A percentile compares a stretch with the other conserved stretches of the same genome.
phyloP scores from a whole-genome alignment of 129 eudicot species.

The Pulicaria dysenterica region DNA sequence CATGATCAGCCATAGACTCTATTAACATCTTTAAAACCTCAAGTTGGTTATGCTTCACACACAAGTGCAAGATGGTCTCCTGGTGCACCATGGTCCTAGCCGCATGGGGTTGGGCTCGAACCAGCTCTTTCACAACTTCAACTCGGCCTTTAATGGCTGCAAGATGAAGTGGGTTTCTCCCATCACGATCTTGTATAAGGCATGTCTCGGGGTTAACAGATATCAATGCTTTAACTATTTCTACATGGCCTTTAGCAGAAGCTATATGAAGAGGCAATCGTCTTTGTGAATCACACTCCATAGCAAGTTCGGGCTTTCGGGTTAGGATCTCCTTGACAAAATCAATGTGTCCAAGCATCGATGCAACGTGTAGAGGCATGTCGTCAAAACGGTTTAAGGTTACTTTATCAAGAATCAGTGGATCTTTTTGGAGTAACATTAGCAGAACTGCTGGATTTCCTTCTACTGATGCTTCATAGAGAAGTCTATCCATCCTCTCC shows the following conservation, averaged over 20 bases:
- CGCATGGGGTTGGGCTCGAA: slow-evolving; percentile 40
- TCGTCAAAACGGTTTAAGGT: slow-evolving; percentile 18
- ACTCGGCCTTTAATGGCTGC: slow-evolving; percentile 58
- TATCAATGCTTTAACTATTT: slow-evolving; percentile 32
- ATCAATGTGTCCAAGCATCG: slow-evolving; percentile 39
- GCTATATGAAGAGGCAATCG: slow-evolving; percentile 58
- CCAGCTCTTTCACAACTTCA: slow-evolving; percentile 41
- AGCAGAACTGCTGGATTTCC: slow-evolving; percentile 32
- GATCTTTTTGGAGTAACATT: slow-evolving; percentile 43
- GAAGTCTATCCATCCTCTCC: slow-evolving; percentile 28
- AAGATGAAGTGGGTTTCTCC: slow-evolving; percentile 55
- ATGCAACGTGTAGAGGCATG: slow-evolving; percentile 53
- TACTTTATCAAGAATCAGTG: slow-evolving; percentile 45
- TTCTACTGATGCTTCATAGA: slow-evolving; percentile 44
- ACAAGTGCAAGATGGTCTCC: slow-evolving; percentile 53
- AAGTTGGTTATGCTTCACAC: slow-evolving; percentile 45
- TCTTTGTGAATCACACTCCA: slow-evolving; percentile 39
- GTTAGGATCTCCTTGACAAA: slow-evolving; percentile 38
- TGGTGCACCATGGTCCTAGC: slow-evolving; percentile 36
- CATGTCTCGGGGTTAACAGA: slow-evolving; percentile 29
- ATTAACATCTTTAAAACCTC: slow-evolving; percentile 45
- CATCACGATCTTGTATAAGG: slow-evolving; percentile 45
- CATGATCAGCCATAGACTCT: slow-evolving; percentile 29
- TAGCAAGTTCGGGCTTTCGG: slow-evolving; percentile 45
- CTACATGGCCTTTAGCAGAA: slow-evolving; percentile 50